phyloP scores from a whole-genome alignment of 805 yeast genomes.

The Hagleromyces aurorensis region DNA sequence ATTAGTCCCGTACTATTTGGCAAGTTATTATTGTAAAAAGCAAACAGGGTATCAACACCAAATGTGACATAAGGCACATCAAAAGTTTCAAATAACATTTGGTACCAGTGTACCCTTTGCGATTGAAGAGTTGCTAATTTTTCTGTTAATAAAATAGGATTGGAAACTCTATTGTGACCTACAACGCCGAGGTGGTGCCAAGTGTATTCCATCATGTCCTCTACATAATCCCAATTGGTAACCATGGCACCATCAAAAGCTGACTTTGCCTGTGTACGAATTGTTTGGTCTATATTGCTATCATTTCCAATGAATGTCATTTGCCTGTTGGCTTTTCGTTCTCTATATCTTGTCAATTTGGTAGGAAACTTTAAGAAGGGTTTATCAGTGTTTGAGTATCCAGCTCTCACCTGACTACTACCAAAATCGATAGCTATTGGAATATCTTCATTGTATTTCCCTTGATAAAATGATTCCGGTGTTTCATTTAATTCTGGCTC shows the following conservation, averaged over 20 bases:
- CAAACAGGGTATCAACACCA: conserved; percentile 78
- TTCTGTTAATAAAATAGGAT: conserved; percentile 79
- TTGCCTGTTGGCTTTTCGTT: conserved; percentile 54
- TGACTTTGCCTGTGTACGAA: conserved; percentile 58
- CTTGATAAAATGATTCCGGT: conserved; percentile 28
- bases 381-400: conserved; percentile 38
- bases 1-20: conserved; percentile 53
- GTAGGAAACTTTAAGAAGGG: conserved; percentile 68
- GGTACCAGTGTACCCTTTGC: conserved; percentile 71
- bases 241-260: conserved; percentile 85
- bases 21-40: conserved; percentile 52
- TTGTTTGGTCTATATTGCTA: conserved; percentile 58
- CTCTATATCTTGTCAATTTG: conserved; percentile 65
- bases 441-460: conserved; percentile 29
- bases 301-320: conserved; percentile 81
- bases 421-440: conserved; percentile 94
- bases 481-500: conserved; percentile 27
- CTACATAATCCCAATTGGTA: conserved; percentile 90
- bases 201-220: conserved; percentile 73
- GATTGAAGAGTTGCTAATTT: conserved; percentile 59
- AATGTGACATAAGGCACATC: conserved; percentile 63
- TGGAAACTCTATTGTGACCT: conserved; percentile 47
- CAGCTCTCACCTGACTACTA: conserved; percentile 49
- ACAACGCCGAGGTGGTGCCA: conserved; percentile 70
- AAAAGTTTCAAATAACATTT: conserved; percentile 79